Evolutionary conservation across 2,329 filamentous ascomycete species (phyloP).

Genomic region (Alternaria gansuensis): DNA sequence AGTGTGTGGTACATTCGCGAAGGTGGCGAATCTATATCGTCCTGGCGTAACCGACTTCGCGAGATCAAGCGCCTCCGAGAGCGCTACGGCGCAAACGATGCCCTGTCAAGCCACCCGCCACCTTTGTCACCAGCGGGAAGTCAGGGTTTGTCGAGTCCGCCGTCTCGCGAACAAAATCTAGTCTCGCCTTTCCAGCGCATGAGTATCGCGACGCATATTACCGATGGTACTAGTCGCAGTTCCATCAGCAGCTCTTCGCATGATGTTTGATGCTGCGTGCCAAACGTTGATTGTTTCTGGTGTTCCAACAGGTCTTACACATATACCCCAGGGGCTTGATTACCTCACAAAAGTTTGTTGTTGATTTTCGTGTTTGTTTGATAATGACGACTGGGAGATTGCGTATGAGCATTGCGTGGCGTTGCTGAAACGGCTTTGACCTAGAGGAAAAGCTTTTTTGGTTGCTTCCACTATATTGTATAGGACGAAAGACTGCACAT

Average conservation of each 20-base stretch:
- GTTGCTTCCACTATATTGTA: background rate
- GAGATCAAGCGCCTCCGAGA: slow-evolving; percentile 86
- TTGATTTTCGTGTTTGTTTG: background rate
- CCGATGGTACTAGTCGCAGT: slow-evolving; percentile 50
- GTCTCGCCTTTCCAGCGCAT: slow-evolving; percentile 47
- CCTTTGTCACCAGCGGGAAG: slow-evolving; percentile 36
- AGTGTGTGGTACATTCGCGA: slow-evolving; percentile 84
- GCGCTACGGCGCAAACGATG: slow-evolving; percentile 47
- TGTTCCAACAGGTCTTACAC: slow-evolving; percentile 14
- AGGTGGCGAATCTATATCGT: slow-evolving; percentile 83
- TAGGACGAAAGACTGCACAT: background rate
- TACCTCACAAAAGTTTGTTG: slow-evolving; percentile 16
- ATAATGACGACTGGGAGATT: background rate
- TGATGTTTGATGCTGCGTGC: slow-evolving; percentile 30
- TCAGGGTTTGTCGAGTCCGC: slow-evolving; percentile 40
- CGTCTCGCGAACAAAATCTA: slow-evolving; percentile 41
- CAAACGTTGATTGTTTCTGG: slow-evolving; percentile 19
- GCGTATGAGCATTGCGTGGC: slow-evolving; percentile 14
- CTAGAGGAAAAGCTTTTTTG: background rate
- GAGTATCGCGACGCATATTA: slow-evolving; percentile 49
- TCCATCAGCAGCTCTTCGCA: slow-evolving; percentile 50
- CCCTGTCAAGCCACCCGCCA: slow-evolving; percentile 22
- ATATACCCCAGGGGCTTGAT: slow-evolving; percentile 17
- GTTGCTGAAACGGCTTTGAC: background rate
- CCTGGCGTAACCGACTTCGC: slow-evolving; percentile 86